Evolutionary conservation across 768 basidiomycete species (phyloP).

Genomic region (Leucogyrophana mollusca): DNA sequence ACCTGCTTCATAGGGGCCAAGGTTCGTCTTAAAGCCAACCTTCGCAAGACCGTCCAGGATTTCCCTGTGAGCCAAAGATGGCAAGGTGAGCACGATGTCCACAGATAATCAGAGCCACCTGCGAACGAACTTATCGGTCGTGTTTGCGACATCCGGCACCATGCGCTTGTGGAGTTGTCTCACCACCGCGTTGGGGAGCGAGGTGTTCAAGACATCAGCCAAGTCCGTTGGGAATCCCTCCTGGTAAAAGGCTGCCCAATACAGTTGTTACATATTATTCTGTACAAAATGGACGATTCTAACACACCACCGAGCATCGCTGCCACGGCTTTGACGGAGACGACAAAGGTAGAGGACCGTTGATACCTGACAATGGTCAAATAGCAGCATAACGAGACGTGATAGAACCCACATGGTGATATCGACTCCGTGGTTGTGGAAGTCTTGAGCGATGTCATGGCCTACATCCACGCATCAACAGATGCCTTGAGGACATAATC

Average conservation of each 20-base stretch:
- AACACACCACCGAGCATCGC: constrained; percentile 11
- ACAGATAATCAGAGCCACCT: neutral
- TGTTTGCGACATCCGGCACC: constrained; percentile 16
- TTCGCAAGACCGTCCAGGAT: constrained; percentile 35
- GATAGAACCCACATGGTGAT: constrained; percentile 21
- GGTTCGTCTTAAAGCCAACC: constrained; percentile 37
- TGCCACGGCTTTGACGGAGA: constrained; percentile 11
- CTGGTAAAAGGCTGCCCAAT: constrained; percentile 16
- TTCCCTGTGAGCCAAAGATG: constrained; percentile 20
- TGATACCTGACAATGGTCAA: constrained; percentile 14
- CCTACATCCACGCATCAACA: too few relatives aligned
- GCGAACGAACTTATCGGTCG: constrained; percentile 23
- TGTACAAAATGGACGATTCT: neutral
- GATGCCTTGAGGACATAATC: too few relatives aligned
- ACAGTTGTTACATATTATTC: neutral
- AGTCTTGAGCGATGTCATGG: constrained; percentile 39
- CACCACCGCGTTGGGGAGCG: constrained; percentile 14
- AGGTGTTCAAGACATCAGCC: constrained; percentile 14
- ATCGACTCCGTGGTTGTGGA: constrained; percentile 26
- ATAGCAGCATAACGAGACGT: neutral
- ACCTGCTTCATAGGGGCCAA: constrained; percentile 34
- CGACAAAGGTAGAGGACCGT: constrained; percentile 22
- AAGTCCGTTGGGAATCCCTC: constrained; percentile 20
- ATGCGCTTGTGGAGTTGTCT: constrained; percentile 20
- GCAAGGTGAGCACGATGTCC: neutral